Conservation (phyloP, 2,329 filamentous ascomycete genomes). For the Aspergillus sp. region DNA sequence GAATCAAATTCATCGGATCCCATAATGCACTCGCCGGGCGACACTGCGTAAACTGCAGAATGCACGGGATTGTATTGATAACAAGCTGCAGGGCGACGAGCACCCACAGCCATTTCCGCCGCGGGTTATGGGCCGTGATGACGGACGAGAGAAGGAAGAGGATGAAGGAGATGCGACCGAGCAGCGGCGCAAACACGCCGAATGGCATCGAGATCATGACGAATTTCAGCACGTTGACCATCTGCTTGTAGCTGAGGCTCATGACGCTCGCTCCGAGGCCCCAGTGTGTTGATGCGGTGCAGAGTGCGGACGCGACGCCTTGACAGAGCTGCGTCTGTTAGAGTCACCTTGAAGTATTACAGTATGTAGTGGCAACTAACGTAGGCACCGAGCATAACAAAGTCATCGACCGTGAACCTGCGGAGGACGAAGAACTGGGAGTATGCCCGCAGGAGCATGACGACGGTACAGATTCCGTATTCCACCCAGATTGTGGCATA, state of each 20-base stretch:
- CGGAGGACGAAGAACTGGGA: neutral
- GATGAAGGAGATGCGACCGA: constrained; percentile 6
- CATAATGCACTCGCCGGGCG: neutral
- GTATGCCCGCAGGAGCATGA: constrained; percentile 4
- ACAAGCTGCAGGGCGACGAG: neutral
- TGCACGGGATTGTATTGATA: neutral
- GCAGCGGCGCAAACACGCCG: neutral
- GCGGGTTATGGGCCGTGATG: neutral
- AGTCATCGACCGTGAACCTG: neutral
- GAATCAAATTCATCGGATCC: neutral
- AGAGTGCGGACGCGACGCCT: neutral
- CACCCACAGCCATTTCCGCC: constrained; percentile 1
- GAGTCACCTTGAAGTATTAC: neutral
- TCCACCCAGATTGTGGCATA: constrained; percentile 6
- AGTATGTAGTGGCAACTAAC: neutral
- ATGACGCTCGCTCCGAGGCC: neutral
- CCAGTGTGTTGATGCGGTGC: neutral
- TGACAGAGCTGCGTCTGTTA: neutral
- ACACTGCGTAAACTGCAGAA: constrained; percentile 5
- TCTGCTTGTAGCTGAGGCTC: neutral
- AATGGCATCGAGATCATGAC: constrained; percentile 2
- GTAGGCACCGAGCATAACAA: constrained; percentile 6
- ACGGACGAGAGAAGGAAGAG: neutral
- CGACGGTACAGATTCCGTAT: constrained; percentile 1
- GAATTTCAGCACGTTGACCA: neutral